Conservation (phyloP, 495 filamentous ascomycete species). For the Parathielavia hyrcaniae region DNA sequence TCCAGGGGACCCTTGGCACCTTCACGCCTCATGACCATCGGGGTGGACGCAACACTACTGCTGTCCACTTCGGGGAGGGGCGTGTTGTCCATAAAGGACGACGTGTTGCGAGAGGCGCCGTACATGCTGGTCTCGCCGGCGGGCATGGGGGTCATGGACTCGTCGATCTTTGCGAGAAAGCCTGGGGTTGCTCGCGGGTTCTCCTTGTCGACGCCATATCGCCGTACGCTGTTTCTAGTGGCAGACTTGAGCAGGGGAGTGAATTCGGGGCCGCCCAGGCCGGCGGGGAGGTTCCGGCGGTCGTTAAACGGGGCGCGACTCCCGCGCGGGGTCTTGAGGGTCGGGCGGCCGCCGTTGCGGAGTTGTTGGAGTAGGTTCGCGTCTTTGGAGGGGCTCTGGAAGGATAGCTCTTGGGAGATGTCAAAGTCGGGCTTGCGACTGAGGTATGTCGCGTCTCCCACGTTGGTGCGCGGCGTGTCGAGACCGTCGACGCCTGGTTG, state of each 20-base stretch:
- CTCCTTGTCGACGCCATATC: slow-evolving; percentile 48
- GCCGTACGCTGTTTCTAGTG: slow-evolving; percentile 67
- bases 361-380: slow-evolving; percentile 64
- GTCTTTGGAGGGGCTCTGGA: slow-evolving; percentile 77
- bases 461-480: slow-evolving; percentile 72
- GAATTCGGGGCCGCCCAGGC: slow-evolving; percentile 68
- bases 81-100: slow-evolving; percentile 46
- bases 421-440: slow-evolving; percentile 65
- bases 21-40: slow-evolving; percentile 57
- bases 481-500: slow-evolving; percentile 51
- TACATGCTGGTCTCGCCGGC: slow-evolving; percentile 61
- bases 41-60: slow-evolving; percentile 76
- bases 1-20: slow-evolving; percentile 56
- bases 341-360: slow-evolving; percentile 54
- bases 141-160: slow-evolving; percentile 57
- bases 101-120: slow-evolving; percentile 51
- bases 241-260: slow-evolving; percentile 90
- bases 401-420: slow-evolving; percentile 74
- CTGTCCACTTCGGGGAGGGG: slow-evolving; percentile 60
- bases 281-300: slow-evolving; percentile 57
- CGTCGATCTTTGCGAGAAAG: slow-evolving; percentile 55
- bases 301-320: slow-evolving; percentile 58
- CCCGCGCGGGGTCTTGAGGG: slow-evolving; percentile 61
- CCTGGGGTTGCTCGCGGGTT: slow-evolving; percentile 61
- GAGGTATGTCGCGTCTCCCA: slow-evolving; percentile 73